A percentile compares a stretch with the other conserved stretches of the same genome.
Conservation (phyloP, 176 grass and related monocot species). For the Zoysia japonica region DNA sequence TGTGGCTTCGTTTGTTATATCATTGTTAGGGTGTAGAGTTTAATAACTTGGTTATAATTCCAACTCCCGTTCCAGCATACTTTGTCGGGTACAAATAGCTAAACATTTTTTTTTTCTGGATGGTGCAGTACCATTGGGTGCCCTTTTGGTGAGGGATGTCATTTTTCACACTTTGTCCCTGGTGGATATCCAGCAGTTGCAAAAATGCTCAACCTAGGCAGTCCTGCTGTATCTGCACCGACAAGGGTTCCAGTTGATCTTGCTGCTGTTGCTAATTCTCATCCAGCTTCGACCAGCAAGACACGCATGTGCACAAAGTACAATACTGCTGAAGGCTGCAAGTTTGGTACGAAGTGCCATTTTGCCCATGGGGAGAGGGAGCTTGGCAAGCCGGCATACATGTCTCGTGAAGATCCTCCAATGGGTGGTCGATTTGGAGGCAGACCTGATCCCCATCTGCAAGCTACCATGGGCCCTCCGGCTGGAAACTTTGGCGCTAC, state of each 20-base stretch:
- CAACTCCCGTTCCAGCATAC: constrained; percentile 1
- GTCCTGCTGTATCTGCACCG: constrained; percentile 47
- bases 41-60: not conserved
- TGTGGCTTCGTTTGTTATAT: not conserved
- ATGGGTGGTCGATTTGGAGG: constrained; percentile 53
- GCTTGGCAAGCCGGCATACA: constrained; percentile 51
- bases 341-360: constrained; percentile 82
- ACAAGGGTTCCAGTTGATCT: constrained; percentile 54
- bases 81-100: not conserved
- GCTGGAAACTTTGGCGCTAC: constrained; percentile 74
- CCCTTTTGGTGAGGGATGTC: constrained; percentile 80
- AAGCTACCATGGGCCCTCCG: constrained; percentile 36
- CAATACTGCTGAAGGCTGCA: constrained; percentile 80
- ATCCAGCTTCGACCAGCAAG: constrained; percentile 48
- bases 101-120: constrained; percentile 21
- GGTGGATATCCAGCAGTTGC: constrained; percentile 71
- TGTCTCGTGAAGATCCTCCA: constrained; percentile 50
- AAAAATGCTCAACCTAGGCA: constrained; percentile 63
- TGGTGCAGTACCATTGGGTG: constrained; percentile 83
- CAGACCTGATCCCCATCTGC: constrained; percentile 46
- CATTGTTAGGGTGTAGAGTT: not conserved
- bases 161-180: constrained; percentile 79
- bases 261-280: constrained; percentile 35
- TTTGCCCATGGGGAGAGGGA: constrained; percentile 85
- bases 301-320: constrained; percentile 91